These are phyloP conservation scores for Myochromella boudieri DNA, from an alignment of 768 basidiomycete species.

Conservation along the genomic window DNA sequence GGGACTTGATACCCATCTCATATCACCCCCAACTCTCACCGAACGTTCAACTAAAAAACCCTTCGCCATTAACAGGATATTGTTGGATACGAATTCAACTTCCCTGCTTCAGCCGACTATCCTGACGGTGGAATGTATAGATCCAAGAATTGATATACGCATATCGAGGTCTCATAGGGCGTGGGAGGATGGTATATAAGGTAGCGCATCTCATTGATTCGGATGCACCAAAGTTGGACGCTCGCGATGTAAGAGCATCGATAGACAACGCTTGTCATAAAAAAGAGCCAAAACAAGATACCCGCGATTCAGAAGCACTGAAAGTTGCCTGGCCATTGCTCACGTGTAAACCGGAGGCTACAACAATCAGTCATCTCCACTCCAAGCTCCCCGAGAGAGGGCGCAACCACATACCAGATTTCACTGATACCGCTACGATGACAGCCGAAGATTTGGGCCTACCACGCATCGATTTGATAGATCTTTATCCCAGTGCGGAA, in stretches of 20 bases:
- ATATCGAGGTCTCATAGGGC: slow-evolving; percentile 17
- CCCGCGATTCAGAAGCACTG: no score
- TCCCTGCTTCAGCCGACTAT: not conserved
- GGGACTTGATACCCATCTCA: slow-evolving; percentile 6
- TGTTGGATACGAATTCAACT: not conserved
- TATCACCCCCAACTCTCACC: not conserved
- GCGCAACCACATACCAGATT: slow-evolving; percentile 17
- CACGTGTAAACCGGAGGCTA: slow-evolving; percentile 12
- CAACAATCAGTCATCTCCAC: slow-evolving; percentile 7
- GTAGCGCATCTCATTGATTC: slow-evolving; percentile 1
- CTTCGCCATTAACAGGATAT: slow-evolving; percentile 8
- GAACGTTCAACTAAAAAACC: not conserved
- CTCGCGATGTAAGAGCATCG: no score
- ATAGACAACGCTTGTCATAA: no score
- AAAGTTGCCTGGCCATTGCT: no score
- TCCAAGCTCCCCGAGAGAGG: slow-evolving; percentile 11
- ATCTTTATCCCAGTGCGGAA: not conserved
- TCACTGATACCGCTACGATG: slow-evolving; percentile 1
- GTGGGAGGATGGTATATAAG: slow-evolving; percentile 18
- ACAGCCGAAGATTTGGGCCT: slow-evolving; percentile 2
- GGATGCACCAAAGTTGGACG: slow-evolving; percentile 19
- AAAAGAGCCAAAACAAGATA: no score
- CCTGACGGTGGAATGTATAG: not conserved
- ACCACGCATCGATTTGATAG: slow-evolving; percentile 10
- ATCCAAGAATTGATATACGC: slow-evolving; percentile 7